Evolutionary conservation across 1,284 basidiomycete genomes (phyloP), one percentile per base, ranked within the genome.

Genomic region (Ustilago hordei): DNA sequence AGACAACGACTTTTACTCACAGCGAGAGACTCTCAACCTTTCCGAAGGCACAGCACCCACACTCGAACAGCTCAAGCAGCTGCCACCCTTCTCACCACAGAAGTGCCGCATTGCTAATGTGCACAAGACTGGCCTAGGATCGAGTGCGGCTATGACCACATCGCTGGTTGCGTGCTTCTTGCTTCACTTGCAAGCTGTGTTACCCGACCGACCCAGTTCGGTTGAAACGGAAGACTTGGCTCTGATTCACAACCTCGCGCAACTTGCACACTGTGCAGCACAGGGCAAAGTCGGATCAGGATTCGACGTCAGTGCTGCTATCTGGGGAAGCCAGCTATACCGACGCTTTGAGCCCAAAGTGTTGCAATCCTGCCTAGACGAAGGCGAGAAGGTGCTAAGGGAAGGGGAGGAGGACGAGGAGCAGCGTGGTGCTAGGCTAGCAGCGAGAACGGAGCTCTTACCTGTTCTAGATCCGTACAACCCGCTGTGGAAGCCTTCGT

Each of bases 201-300:
- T 70, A 7, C 60, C 65, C 1, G 58, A 58, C 9, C 64, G 62
- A 17, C 66, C 71, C 23, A 39, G 45, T 13, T 35, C 65, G 23
- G 39, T 84, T 12, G 68, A 79, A 7, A 70, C 69, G 0, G 61
- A 69, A 4, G 79, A 80, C 34, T 68, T 84, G 9, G 83, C 74
- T 9, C 60, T 85, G 38, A 91, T 94, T 0, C 97, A 99, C 87
- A 95, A 97, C 82, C 89, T 94, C n/a, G 91, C 96, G 1, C 97
- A 99, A 86, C 95, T 93, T 80, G 91, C 95, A 4, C 97, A 99
- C 86, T 98, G 95, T 82, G 89, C 95, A 34, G 97, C 97, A 0
- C 97, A 99, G 87, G 97, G 97, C 52, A 99, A 99, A 87, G 92
- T 99, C 15, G 97, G 97, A 41, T 94, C 93, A 78, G 97, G 97